These are phyloP conservation scores for Angomonas desouzai DNA, from an alignment of 208 protist species.

Conservation along the genomic window DNA sequence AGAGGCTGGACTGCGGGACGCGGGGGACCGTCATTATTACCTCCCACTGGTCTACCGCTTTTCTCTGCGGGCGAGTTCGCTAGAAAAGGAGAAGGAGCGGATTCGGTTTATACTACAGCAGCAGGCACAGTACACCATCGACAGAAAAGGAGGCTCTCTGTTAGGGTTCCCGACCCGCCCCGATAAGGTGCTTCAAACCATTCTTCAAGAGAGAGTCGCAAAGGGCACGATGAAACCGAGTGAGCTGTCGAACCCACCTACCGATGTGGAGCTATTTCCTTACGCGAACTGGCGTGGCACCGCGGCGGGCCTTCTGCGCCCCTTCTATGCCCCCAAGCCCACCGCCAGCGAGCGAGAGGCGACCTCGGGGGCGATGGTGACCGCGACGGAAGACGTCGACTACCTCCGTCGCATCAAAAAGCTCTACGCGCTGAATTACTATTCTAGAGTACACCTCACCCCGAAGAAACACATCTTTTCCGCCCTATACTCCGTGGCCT, in stretches of 20 bases:
- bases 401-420: conserved; percentile 52
- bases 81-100: conserved; percentile 9
- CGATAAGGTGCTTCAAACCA: conserved; percentile 24
- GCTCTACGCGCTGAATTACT: conserved; percentile 74
- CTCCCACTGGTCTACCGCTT: not conserved
- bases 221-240: not conserved
- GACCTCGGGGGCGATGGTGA: conserved; percentile 22
- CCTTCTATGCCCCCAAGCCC: not conserved
- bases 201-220: conserved; percentile 6
- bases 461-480: conserved; percentile 70
- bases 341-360: not conserved
- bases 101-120: conserved; percentile 55
- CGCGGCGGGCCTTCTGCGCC: not conserved
- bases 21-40: conserved; percentile 5
- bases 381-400: conserved; percentile 47
- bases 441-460: conserved; percentile 68
- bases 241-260: not conserved
- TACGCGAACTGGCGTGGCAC: not conserved
- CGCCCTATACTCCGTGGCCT: conserved; percentile 49
- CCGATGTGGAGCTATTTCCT: not conserved
- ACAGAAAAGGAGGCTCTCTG: conserved; percentile 31
- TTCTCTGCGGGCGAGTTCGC: not conserved
- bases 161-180: conserved; percentile 43
- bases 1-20: conserved; percentile 51
- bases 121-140: conserved; percentile 52